Percentiles rank a stretch among this genome's conserved stretches.
phyloP scores from a whole-genome alignment of 2,329 filamentous ascomycete species.

The Alternaria sp. region DNA sequence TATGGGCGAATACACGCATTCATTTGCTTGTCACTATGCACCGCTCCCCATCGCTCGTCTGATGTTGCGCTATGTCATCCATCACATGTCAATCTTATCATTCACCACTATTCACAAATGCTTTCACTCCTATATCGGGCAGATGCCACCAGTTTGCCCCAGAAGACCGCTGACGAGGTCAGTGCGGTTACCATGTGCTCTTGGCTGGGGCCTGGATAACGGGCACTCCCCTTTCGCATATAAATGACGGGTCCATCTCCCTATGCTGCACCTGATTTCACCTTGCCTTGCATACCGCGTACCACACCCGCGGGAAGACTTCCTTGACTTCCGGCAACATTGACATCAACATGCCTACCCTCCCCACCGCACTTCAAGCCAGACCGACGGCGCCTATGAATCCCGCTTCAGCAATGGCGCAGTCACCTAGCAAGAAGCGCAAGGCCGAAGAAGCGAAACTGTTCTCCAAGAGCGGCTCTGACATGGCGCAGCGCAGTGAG shows the following conservation, averaged over 20 bases:
- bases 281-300: accelerated
- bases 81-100: background rate
- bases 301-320: background rate
- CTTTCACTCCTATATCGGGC: background rate
- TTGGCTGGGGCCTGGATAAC: background rate
- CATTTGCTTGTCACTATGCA: background rate
- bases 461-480: background rate
- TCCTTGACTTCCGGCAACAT: background rate
- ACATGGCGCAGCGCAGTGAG: background rate
- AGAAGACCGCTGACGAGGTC: background rate
- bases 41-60: background rate
- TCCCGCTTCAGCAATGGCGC: background rate
- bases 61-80: background rate
- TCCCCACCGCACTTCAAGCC: background rate
- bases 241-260: background rate
- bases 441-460: background rate
- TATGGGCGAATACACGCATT: background rate
- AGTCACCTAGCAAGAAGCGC: background rate
- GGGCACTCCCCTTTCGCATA: background rate
- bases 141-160: background rate
- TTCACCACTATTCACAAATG: background rate
- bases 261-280: background rate
- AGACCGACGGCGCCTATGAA: background rate
- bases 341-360: background rate
- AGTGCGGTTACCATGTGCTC: background rate